Conservation (phyloP, 1,284 basidiomycete genomes). For the Baeospora myosura region DNA sequence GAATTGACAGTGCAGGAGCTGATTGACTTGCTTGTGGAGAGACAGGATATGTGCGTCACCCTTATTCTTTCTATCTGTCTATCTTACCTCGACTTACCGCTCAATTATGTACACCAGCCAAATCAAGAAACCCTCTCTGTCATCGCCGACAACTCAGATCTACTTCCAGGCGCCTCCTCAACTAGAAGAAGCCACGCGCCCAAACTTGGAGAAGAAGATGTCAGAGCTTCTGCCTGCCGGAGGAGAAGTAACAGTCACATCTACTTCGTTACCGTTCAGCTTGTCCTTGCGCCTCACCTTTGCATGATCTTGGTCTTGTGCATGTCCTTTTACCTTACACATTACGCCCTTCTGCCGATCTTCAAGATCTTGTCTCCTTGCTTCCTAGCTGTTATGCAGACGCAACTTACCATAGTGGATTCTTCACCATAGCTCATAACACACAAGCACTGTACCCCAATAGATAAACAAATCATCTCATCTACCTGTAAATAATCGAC, state of each 20-base stretch:
- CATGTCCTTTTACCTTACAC: no score
- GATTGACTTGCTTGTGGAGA: constrained; percentile 79
- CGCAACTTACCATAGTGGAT: no score
- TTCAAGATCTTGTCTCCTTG: no score
- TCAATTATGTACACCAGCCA: constrained; percentile 57
- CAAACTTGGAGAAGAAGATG: constrained; percentile 83
- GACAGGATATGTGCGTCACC: constrained; percentile 81
- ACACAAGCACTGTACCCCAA: no score
- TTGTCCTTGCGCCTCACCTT: constrained; percentile 67
- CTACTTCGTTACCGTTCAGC: constrained; percentile 82
- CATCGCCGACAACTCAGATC: constrained; percentile 61
- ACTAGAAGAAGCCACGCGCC: constrained; percentile 79
- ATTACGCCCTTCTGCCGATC: no score
- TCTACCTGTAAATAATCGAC: constrained; percentile 38
- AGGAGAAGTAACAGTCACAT: constrained; percentile 82
- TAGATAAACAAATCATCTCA: no score
- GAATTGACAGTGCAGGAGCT: constrained; percentile 79
- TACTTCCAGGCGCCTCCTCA: constrained; percentile 92
- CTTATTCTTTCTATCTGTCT: constrained; percentile 4
- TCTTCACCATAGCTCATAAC: no score
- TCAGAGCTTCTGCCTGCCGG: constrained; percentile 72
- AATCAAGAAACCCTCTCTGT: constrained; percentile 87
- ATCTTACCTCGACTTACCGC: constrained; percentile 2
- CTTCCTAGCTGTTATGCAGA: no score
- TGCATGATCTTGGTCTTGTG: constrained; percentile 24